Evolutionary conservation across 1,139 yeast species (phyloP), one percentile per base, ranked within the genome.

Genomic region (Candida glucosophila): DNA sequence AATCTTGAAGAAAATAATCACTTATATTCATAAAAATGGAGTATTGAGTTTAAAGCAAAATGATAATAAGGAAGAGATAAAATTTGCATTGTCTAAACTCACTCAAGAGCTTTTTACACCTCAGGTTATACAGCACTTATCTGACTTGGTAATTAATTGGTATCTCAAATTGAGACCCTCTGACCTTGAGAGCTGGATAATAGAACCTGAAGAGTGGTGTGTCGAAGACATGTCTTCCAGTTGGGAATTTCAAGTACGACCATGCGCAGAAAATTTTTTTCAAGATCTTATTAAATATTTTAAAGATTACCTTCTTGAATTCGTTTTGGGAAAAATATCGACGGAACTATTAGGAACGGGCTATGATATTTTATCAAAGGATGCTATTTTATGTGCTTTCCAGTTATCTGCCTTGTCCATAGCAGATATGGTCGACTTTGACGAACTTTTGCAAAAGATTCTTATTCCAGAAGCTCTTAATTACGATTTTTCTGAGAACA

Each of bases 141-240:
- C 85, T 14, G 79, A 79, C 34, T 54, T 80, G 17, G 56, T 86
- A 18, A 75, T 85, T 30, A 65, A 67, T 19, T 76, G 79, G 73
- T 88, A 83, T 46, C 62, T 90, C 36, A 69, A 77, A 28, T 52
- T 88, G 24, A 72, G 77, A 29, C 82, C 88, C 0, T 54, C 69
- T 1, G 97, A 88, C 43, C 53, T 88, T 25, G 93, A 81, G 39
- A 59, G 72, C 24, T 90, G 97, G 97, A 51, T 62, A 9, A 51
- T 69, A 17, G 95, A 85, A 33, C 95, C 97, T 0, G 97, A 86
- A 49, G 95, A 83, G 44, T 90, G 94, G 85, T 75, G 83, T 17
- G 76, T 76, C 35, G 94, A 82, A 44, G 94, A 86, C 39, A 58
- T 77, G 30, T 70, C 78, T 22, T 63, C 75, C 5, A 77, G 82